Percentiles rank a stretch among this genome's conserved stretches.
Conservation (phyloP, 2,329 filamentous ascomycete genomes). For the Basipetospora sp. region DNA sequence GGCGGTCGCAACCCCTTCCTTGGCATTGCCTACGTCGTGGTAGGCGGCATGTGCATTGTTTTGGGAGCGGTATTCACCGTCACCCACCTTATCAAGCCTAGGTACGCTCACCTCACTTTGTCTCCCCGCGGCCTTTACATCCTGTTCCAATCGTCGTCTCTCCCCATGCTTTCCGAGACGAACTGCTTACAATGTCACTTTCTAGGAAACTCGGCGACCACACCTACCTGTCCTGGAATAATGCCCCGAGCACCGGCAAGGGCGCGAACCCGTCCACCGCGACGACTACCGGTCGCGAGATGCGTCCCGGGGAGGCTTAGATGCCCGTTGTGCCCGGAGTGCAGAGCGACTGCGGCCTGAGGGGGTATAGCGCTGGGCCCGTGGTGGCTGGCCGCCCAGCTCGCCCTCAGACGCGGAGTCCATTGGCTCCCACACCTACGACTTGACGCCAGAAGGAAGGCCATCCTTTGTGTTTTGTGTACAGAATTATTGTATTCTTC, state of each 20-base stretch:
- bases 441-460: too few relatives aligned
- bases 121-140: background rate
- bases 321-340: too few relatives aligned
- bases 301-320: slow-evolving; percentile 30
- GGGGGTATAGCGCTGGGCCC: too few relatives aligned
- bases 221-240: slow-evolving; percentile 93
- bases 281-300: slow-evolving; percentile 41
- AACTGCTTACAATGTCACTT: background rate
- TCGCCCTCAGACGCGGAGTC: too few relatives aligned
- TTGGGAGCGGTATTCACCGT: slow-evolving; percentile 78
- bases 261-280: slow-evolving; percentile 26
- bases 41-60: slow-evolving; percentile 82
- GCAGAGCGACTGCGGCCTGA: too few relatives aligned
- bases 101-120: slow-evolving; percentile 35
- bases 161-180: background rate
- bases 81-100: slow-evolving; percentile 79
- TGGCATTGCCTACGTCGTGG: slow-evolving; percentile 87
- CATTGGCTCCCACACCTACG: too few relatives aligned
- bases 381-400: too few relatives aligned
- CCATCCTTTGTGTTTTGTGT: too few relatives aligned
- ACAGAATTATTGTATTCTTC: too few relatives aligned
- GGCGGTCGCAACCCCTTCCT: slow-evolving; percentile 91
- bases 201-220: slow-evolving; percentile 92
- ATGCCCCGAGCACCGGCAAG: slow-evolving; percentile 31
- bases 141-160: slow-evolving; percentile 7